Conservation (phyloP, 495 filamentous ascomycete species). For the Cetradonia linearis region DNA sequence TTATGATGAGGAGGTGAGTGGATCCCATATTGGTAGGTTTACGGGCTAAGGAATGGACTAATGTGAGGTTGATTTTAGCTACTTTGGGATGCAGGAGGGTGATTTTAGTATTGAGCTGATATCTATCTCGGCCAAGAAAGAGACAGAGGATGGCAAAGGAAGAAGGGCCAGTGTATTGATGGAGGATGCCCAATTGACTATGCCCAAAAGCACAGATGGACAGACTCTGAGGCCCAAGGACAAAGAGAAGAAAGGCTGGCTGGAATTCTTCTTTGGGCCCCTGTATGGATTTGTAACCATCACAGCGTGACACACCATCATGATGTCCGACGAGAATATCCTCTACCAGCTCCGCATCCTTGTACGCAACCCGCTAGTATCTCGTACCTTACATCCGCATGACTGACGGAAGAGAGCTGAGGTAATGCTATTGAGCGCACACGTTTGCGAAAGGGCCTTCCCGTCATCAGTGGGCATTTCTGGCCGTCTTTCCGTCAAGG, state of each 20-base stretch:
- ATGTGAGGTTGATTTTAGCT: constrained; percentile 35
- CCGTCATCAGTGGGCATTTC: neutral
- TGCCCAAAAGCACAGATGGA: neutral
- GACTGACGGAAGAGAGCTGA: neutral
- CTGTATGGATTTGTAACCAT: neutral
- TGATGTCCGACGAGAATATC: neutral
- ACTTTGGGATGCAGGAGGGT: constrained; percentile 67
- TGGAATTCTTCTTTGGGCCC: neutral
- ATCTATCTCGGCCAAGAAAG: constrained; percentile 36
- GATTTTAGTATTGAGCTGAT: constrained; percentile 49
- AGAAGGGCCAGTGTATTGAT: neutral
- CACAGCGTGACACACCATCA: neutral
- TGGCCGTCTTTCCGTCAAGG: neutral
- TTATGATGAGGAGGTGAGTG: constrained; percentile 70
- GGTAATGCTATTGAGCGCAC: neutral
- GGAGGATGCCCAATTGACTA: neutral
- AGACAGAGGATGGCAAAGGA: neutral
- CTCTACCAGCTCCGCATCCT: neutral
- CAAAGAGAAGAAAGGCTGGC: neutral
- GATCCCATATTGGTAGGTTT: constrained; percentile 11
- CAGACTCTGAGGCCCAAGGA: too few relatives aligned
- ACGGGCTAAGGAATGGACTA: constrained; percentile 11
- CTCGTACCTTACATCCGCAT: neutral
- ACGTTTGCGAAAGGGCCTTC: neutral
- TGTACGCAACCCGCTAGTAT: neutral